Base-by-base conservation (phyloP, 2,329 filamentous ascomycete genomes). In the Plectosphaerella cucumerina region DNA sequence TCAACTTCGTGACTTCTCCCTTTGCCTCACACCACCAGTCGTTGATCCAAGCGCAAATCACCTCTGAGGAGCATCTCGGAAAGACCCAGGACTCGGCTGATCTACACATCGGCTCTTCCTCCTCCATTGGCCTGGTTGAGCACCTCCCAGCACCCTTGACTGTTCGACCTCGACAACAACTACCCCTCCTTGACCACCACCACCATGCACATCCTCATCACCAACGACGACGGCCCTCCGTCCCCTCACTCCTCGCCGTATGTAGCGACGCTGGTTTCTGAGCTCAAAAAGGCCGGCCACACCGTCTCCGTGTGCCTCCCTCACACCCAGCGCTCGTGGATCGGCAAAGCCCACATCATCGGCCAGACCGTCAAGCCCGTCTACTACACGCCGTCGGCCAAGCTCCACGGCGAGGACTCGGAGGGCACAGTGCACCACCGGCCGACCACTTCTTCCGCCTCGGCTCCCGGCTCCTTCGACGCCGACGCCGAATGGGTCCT, bases 331-430 rank as follows among this genome's bases (percentile, higher is more conserved):
- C 85, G 93, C 56, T 96, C 91, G 51, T 99, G 94, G 94, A 97
- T 99, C 62, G 92, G 92, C 61, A 99, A 99, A 76, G 94, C 94
- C 3, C 94, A 97, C 70, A 89, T 97, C 63, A 91, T 97, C 61
- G 92, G 92, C 51, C 87, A 93, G 67, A 88, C 89, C 10, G 82
- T 96, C 55, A 90, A 86, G 65, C 91, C 91, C 9, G 78, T 82
- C 23, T 96, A 96, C 74, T 96, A 91, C 74, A 87, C 87, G 1
- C 81, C 81, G 14, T 75, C 66, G n/a, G 54, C 65, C 35, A 65
- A 66, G 15, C 64, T 70, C 23, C 68, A 74, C 54, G 68, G 68
- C 48, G 69, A 69, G 23, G 66, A 70, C 48, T 63, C 70, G 48
- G 84, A 89, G 55, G 87, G 87, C 50, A 85, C 83, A 15, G 84